These are phyloP conservation scores for Wolfiporia cocos DNA, from an alignment of 1,284 basidiomycete genomes.

Conservation along the genomic window DNA sequence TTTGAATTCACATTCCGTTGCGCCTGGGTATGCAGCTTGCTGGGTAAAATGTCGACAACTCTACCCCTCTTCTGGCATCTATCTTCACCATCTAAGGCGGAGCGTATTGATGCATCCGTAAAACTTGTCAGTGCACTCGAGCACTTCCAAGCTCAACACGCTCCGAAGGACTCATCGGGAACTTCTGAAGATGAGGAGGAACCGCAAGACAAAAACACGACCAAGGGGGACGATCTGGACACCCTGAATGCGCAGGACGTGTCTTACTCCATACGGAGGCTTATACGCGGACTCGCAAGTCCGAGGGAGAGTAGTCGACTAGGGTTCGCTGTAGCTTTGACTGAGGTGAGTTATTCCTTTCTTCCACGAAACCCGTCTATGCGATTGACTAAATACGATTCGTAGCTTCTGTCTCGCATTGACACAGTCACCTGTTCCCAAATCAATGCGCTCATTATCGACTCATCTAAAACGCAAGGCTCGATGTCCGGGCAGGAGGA, in stretches of 20 bases:
- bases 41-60: slow-evolving; percentile 62
- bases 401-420: slow-evolving; percentile 76
- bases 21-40: no score
- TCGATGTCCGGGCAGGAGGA: slow-evolving; percentile 88
- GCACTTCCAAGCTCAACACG: slow-evolving; percentile 69
- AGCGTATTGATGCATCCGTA: slow-evolving; percentile 81
- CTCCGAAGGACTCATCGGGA: slow-evolving; percentile 37
- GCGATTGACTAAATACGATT: neutral
- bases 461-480: slow-evolving; percentile 62
- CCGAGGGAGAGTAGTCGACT: slow-evolving; percentile 89
- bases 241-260: slow-evolving; percentile 80
- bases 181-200: slow-evolving; percentile 30
- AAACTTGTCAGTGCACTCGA: slow-evolving; percentile 79
- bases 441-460: slow-evolving; percentile 67
- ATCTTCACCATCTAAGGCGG: slow-evolving; percentile 76
- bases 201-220: slow-evolving; percentile 27
- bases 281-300: slow-evolving; percentile 85
- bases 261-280: slow-evolving; percentile 79
- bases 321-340: slow-evolving; percentile 93
- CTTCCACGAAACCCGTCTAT: neutral
- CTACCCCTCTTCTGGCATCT: slow-evolving; percentile 93
- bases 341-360: slow-evolving; percentile 62
- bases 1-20: slow-evolving; percentile 9
- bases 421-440: slow-evolving; percentile 75
- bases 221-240: slow-evolving; percentile 43